phyloP scores from a whole-genome alignment of 805 yeast species.

The Candida peoriensis region DNA sequence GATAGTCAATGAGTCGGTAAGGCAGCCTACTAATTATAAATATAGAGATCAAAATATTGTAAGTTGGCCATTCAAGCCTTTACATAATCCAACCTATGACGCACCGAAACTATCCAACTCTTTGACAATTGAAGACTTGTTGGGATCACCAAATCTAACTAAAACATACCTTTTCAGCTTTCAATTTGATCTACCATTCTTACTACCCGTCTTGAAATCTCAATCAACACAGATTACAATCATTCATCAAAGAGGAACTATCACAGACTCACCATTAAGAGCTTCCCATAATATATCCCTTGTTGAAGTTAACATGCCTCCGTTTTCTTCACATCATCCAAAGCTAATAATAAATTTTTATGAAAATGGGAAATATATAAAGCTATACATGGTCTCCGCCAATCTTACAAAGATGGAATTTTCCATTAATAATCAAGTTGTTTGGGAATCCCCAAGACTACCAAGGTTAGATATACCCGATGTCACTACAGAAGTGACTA shows the following conservation, averaged over 20 bases:
- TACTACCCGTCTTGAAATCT: conserved; percentile 23
- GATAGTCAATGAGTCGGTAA: too few relatives aligned
- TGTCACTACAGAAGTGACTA: conserved; percentile 5
- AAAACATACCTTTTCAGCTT: conserved; percentile 45
- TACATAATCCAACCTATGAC: conserved; percentile 18
- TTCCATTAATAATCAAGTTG: conserved; percentile 55
- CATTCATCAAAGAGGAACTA: conserved; percentile 29
- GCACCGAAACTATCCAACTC: conserved; percentile 15
- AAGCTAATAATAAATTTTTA: conserved; percentile 61
- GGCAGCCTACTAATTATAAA: too few relatives aligned
- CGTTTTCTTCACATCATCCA: conserved; percentile 54
- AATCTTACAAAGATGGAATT: conserved; percentile 54
- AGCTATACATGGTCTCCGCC: conserved; percentile 53
- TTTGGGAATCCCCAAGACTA: conserved; percentile 55
- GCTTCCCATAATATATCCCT: conserved; percentile 11
- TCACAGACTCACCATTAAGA: conserved; percentile 11
- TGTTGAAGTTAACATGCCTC: conserved; percentile 31
- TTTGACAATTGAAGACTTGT: conserved; percentile 24
- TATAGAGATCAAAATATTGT: background rate
- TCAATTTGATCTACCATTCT: conserved; percentile 36
- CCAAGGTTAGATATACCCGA: conserved; percentile 1
- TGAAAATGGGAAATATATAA: conserved; percentile 30
- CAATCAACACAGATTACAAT: conserved; percentile 17
- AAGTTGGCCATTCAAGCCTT: conserved; percentile 17
- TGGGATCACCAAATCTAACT: conserved; percentile 29